Evolutionary conservation across 768 basidiomycete genomes (phyloP), one percentile per base, ranked within the genome.

Genomic region (Russula sp.): DNA sequence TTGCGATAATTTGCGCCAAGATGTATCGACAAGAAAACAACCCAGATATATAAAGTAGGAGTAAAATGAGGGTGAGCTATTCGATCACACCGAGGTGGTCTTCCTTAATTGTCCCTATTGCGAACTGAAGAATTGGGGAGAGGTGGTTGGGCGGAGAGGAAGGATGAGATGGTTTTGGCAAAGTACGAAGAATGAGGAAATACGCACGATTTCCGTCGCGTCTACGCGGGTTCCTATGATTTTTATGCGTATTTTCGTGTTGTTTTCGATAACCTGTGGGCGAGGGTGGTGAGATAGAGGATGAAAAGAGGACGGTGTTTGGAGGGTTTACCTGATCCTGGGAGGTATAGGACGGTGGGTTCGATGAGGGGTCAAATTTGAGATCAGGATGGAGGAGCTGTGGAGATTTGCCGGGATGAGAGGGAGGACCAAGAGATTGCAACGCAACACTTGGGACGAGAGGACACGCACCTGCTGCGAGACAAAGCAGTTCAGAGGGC

Each of bases 161-260:
- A 13, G 36, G 51, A 61, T 42, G 8, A 42, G 44, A 24, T 28
- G 5, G 54, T 32, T 53, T 2, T 28, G 16, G 36, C n/a, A 28
- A 5, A 49, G 32, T 34, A 66, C 36, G 36, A 65, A 42, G 18
- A 34, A 36, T 30, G 58, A 51, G 26, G 38, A 63, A 49, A 6
- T 18, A 79, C 92, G 69, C 73, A 95, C 94, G 70, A 99, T 97
- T 76, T 98, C 95, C 26, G 94, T 98, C 38, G 95, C 94, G 73
- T 99, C 97, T 4, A 98, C 92, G 72, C 95, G 86, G 26, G 94
- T 97, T 36, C 97, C 97, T n/a, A 99, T 95, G 50, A 99, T 93
- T 77, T 98, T 96, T 75, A 98, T 82, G 44, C 97, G 86, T 55
- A 98, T 87, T 58, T 87, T 85, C 0, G 92, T 92, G 69, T 94